Evolutionary conservation across 192 early-diverging fungal genomes (phyloP).

Genomic region (Ambispora gerdemannii): DNA sequence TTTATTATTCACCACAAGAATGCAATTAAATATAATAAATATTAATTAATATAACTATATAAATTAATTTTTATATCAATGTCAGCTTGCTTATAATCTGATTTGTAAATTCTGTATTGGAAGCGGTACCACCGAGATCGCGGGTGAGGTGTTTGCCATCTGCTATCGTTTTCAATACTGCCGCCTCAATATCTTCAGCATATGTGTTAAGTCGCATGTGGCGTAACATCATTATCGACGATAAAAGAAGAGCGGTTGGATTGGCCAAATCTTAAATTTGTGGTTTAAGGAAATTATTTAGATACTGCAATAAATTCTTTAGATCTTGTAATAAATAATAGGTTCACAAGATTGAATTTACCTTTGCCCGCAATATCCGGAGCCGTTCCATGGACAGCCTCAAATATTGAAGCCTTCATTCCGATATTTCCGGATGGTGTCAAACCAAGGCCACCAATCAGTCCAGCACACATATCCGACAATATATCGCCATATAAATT

Average conservation of each 20-base stretch:
- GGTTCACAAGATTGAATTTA: too few species aligned
- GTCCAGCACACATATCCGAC: slow-evolving; percentile 94
- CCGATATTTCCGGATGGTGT: slow-evolving; percentile 99
- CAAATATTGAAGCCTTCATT: slow-evolving; percentile 95
- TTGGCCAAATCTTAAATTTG: slow-evolving; percentile 73
- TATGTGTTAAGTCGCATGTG: slow-evolving; percentile 86
- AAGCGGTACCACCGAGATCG: slow-evolving; percentile 85
- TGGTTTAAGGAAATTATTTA: slow-evolving; percentile 6
- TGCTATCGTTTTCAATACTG: slow-evolving; percentile 93
- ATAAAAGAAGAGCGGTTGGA: slow-evolving; percentile 91
- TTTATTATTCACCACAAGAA: background rate
- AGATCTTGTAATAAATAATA: too few species aligned
- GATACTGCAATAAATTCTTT: background rate
- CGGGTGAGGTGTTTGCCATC: slow-evolving; percentile 85
- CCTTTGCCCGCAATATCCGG: slow-evolving; percentile 96
- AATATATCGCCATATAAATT: slow-evolving; percentile 99
- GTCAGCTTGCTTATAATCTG: slow-evolving; percentile 73
- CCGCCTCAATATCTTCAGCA: slow-evolving; percentile 82
- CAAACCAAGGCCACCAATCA: slow-evolving; percentile 96
- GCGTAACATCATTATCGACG: slow-evolving; percentile 95
- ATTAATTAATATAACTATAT: background rate
- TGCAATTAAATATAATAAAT: too few species aligned
- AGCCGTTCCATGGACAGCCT: slow-evolving; percentile 92
- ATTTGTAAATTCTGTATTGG: slow-evolving; percentile 81
- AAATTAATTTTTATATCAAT: background rate